Percentiles rank a stretch among this genome's conserved stretches.
Evolutionary conservation across 2,329 filamentous ascomycete species (phyloP).

Genomic region (Xylariaceae sp.): DNA sequence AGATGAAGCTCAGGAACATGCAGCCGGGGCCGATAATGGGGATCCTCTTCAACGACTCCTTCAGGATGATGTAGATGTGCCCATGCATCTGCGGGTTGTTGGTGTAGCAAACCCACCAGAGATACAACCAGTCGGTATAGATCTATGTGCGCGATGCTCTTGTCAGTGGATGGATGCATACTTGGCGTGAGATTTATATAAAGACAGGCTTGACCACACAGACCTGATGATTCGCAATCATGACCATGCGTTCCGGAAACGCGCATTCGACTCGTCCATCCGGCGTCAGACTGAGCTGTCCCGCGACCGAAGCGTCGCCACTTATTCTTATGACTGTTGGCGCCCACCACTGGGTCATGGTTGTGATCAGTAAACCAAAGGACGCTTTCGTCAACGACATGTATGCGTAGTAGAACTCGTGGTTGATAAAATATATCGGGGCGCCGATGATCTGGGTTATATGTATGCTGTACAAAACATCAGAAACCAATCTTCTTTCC

Average conservation of each 20-base stretch:
- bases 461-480: slow-evolving; percentile 55
- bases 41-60: slow-evolving; percentile 81
- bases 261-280: slow-evolving; percentile 77
- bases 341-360: slow-evolving; percentile 86
- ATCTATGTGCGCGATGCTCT: slow-evolving; percentile 50
- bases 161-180: slow-evolving; percentile 23
- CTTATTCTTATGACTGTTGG: slow-evolving; percentile 81
- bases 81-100: slow-evolving; percentile 76
- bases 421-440: slow-evolving; percentile 75
- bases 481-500: slow-evolving; percentile 22
- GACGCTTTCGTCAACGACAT: slow-evolving; percentile 86
- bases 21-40: slow-evolving; percentile 80
- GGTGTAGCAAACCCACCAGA: slow-evolving; percentile 93
- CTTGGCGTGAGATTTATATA: background rate
- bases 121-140: slow-evolving; percentile 89
- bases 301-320: slow-evolving; percentile 77
- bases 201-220: slow-evolving; percentile 3
- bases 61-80: slow-evolving; percentile 86
- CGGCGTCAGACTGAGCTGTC: slow-evolving; percentile 68
- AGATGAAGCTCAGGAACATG: slow-evolving; percentile 88
- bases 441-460: slow-evolving; percentile 75
- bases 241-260: slow-evolving; percentile 78
- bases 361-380: slow-evolving; percentile 77
- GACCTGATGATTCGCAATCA: slow-evolving; percentile 87
- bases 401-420: slow-evolving; percentile 79